phyloP scores from a whole-genome alignment of 1,139 yeast species.

The Ogataea hybrid region DNA sequence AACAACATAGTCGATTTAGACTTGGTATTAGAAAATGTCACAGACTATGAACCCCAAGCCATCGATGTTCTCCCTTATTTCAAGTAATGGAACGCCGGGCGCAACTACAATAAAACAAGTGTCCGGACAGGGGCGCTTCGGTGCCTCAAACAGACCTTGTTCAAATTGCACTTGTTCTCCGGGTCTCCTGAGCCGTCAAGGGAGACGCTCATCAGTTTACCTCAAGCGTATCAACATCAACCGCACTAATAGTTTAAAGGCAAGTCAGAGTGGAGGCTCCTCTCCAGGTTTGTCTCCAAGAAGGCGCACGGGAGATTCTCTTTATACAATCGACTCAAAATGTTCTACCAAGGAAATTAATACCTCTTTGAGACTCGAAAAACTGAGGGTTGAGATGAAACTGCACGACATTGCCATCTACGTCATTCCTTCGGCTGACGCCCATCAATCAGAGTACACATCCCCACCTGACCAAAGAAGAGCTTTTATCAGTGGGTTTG shows the following conservation, averaged over 20 bases:
- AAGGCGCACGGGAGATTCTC: constrained; percentile 30
- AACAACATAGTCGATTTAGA: too few species aligned
- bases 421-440: constrained; percentile 88
- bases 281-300: constrained; percentile 18
- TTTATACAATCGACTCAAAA: constrained; percentile 47
- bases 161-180: constrained; percentile 81
- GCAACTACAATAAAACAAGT: constrained; percentile 31
- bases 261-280: constrained; percentile 10
- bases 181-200: constrained; percentile 67
- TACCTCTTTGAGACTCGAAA: constrained; percentile 47
- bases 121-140: constrained; percentile 14
- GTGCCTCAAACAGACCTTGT: constrained; percentile 43
- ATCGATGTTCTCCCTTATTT: constrained; percentile 34
- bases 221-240: constrained; percentile 34
- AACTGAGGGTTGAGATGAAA: constrained; percentile 65
- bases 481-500: constrained; percentile 82
- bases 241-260: constrained; percentile 17
- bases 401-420: constrained; percentile 69
- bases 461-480: constrained; percentile 79
- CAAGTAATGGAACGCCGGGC: constrained; percentile 32
- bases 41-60: constrained; percentile 28
- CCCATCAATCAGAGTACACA: constrained; percentile 91
- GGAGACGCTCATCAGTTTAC: constrained; percentile 42
- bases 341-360: constrained; percentile 29
- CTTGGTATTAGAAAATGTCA: constrained; percentile 14